Evolutionary conservation across 2,329 filamentous ascomycete genomes (phyloP), one percentile per base, ranked within the genome.

Genomic region (Arthroderma uncinatum): DNA sequence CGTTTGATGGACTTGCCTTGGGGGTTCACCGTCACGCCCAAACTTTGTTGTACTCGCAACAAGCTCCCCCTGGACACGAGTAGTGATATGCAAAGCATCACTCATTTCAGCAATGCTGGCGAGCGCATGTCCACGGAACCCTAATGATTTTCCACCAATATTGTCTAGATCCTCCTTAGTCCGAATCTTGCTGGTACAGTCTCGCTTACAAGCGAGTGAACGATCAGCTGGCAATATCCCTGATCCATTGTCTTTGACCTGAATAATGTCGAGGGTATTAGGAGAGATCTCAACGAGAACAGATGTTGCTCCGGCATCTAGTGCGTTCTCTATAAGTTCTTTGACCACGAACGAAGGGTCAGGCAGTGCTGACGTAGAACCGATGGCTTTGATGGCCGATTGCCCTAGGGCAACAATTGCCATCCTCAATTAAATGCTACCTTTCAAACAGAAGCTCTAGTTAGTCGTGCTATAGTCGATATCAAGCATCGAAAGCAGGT

Each of bases 291-390:
- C 82, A 36, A 86, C 68, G 8, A 75, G 72, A 37, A 86, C 71
- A 1, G 77, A 76, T 2, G 79, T 78, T 0, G 83, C 80, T 48
- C 75, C 73, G 4, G 82, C 82, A 69, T 86, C 83, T 9, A 86
- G 73, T n/a, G 82, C 76, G 66, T 86, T 86, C 60, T 86, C 83
- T 39, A 86, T 68, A 39, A 86, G 77, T 65, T 86, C 83, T 66
- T 85, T 85, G 57, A 83, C 77, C 8, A 82, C 74, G 2, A 80
- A 80, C 59, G 73, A 76, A 6, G 81, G 72, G 63, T 83, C 78
- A 8, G 76, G 75, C 53, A 85, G 73, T 21, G 78, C 77, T 61
- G 83, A 80, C 12, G 76, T 74, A 25, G 81, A 81, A 58, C 80
- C 76, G 59, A 85, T 78, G 58, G 77, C 76, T 58, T 76, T 73